Evolutionary conservation across 2,329 filamentous ascomycete species (phyloP).

Genomic region (Bipolaris zeicola): DNA sequence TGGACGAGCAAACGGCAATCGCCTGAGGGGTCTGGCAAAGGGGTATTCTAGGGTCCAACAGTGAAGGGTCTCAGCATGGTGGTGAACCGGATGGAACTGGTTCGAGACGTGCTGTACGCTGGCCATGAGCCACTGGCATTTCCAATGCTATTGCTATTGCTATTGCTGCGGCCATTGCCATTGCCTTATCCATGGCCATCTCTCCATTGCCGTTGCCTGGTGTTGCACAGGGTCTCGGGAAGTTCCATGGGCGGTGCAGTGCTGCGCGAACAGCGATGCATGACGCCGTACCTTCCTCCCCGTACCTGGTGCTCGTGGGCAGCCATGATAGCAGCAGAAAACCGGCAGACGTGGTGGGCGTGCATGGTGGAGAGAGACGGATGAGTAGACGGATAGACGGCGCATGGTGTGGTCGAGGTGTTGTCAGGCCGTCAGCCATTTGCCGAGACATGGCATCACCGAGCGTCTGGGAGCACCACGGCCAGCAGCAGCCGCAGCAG

Average conservation of each 20-base stretch:
- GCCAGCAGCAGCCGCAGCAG: constrained; percentile 9
- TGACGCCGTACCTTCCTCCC: not conserved
- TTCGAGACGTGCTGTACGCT: not conserved
- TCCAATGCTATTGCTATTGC: not conserved
- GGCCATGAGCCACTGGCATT: not conserved
- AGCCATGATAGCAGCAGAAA: not conserved
- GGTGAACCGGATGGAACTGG: not conserved
- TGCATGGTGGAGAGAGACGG: not conserved
- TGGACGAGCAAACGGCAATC: constrained; percentile 12
- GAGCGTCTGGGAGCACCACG: constrained; percentile 14
- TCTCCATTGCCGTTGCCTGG: not conserved
- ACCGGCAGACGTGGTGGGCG: not conserved
- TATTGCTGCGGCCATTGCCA: not conserved
- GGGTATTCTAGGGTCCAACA: constrained; percentile 23
- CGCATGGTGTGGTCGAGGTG: not conserved
- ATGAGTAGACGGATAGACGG: not conserved
- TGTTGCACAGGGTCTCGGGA: not conserved
- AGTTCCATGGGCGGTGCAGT: not conserved
- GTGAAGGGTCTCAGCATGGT: constrained; percentile 6
- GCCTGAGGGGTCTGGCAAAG: constrained; percentile 11
- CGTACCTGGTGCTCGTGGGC: not conserved
- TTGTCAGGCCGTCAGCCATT: constrained; percentile 7
- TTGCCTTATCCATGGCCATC: no score
- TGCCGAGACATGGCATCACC: constrained; percentile 31
- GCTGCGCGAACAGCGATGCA: not conserved